These are phyloP conservation scores for Bretschneidera sinensis DNA, from an alignment of 345 rosid genomes.

Conservation along the genomic window DNA sequence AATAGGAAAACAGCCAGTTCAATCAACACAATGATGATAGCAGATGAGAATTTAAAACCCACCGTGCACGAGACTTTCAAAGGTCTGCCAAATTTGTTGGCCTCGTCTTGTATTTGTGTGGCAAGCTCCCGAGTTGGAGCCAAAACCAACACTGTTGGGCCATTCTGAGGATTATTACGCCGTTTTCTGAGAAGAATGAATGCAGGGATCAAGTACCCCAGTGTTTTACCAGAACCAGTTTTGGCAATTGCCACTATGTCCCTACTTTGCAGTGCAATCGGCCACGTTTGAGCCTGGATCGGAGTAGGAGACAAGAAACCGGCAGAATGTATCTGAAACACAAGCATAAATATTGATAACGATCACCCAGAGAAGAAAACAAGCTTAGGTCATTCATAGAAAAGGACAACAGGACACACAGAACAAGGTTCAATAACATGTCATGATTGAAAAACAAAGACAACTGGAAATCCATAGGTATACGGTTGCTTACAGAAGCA, in stretches of 20 bases:
- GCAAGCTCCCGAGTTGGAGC: conserved; percentile 99
- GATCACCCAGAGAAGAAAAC: conserved; percentile 7
- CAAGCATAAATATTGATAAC: conserved; percentile 8
- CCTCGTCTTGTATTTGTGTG: conserved; percentile 94
- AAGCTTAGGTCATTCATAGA: not conserved
- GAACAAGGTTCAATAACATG: conserved; percentile 8
- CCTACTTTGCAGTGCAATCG: conserved; percentile 80
- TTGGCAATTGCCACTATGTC: conserved; percentile 97
- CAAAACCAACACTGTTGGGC: conserved; percentile 86
- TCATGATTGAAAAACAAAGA: not conserved
- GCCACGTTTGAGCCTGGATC: conserved; percentile 99
- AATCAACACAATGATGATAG: not conserved
- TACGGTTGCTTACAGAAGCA: conserved; percentile 85
- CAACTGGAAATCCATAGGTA: conserved; percentile 32
- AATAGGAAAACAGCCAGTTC: not conserved
- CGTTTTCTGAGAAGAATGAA: conserved; percentile 73
- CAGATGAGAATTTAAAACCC: conserved; percentile 25
- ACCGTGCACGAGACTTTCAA: conserved; percentile 89
- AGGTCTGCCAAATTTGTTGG: conserved; percentile 76
- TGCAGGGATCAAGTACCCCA: conserved; percentile 94
- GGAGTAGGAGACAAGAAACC: conserved; percentile 92
- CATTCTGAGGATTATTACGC: conserved; percentile 62
- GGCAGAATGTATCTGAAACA: conserved; percentile 73
- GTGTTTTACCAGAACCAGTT: conserved; percentile 98
- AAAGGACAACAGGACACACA: conserved; percentile 2